These are phyloP conservation scores for Leccinum aurantiacum DNA, from an alignment of 768 basidiomycete genomes.

Conservation along the genomic window DNA sequence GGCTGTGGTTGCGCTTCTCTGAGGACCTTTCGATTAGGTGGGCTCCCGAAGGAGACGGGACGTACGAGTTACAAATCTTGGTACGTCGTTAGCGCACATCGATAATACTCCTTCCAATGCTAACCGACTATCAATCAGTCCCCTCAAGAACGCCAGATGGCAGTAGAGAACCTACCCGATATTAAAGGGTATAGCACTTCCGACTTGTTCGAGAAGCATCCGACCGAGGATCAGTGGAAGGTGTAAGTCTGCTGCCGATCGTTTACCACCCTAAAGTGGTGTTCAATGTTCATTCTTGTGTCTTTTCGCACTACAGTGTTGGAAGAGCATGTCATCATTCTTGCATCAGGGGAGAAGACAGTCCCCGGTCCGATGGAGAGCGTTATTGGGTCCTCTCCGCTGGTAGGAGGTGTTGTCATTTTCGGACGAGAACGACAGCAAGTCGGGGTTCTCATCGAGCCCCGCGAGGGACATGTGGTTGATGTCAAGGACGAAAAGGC, in stretches of 20 bases:
- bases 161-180: constrained; percentile 39
- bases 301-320: constrained; percentile 7
- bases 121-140: background rate
- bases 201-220: constrained; percentile 46
- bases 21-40: constrained; percentile 27
- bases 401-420: constrained; percentile 29
- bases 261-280: too few relatives aligned
- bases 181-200: constrained; percentile 41
- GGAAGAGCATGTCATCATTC: constrained; percentile 36
- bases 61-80: constrained; percentile 40
- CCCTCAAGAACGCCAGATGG: constrained; percentile 1
- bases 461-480: constrained; percentile 11
- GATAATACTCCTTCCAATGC: background rate
- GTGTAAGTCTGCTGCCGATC: constrained; percentile 19
- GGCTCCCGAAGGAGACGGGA: constrained; percentile 33
- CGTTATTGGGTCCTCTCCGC: constrained; percentile 22
- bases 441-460: constrained; percentile 36
- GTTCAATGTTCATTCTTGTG: background rate
- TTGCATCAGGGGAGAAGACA: constrained; percentile 21
- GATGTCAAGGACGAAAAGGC: constrained; percentile 25
- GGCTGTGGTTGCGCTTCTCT: constrained; percentile 37
- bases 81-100: constrained; percentile 19
- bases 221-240: constrained; percentile 41
- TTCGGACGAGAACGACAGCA: constrained; percentile 36
- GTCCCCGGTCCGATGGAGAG: constrained; percentile 32